phyloP scores from a whole-genome alignment of 2,329 filamentous ascomycete genomes.

The Talaromyces sp. region DNA sequence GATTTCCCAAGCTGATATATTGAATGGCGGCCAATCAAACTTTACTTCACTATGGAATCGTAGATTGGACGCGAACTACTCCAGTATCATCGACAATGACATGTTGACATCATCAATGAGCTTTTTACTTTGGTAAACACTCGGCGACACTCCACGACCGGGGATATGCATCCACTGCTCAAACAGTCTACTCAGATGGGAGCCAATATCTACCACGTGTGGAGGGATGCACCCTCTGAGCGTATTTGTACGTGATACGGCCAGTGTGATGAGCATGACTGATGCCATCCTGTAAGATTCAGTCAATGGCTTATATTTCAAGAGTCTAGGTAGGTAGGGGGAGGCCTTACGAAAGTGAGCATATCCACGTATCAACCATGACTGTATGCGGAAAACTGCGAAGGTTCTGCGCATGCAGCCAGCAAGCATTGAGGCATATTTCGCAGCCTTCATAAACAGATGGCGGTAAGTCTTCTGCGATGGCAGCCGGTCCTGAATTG shows the following conservation, averaged over 20 bases:
- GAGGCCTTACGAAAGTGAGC: constrained; percentile 48
- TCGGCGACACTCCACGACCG: constrained; percentile 43
- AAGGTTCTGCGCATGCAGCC: constrained; percentile 50
- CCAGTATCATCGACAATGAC: not conserved
- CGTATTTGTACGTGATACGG: not conserved
- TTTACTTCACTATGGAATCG: not conserved
- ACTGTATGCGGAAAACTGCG: constrained; percentile 50
- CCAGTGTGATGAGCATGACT: not conserved
- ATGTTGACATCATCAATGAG: constrained; percentile 39
- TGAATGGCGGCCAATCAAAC: not conserved
- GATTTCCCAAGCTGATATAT: not conserved
- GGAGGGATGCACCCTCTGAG: constrained; percentile 39
- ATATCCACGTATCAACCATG: constrained; percentile 55
- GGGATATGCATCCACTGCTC: constrained; percentile 43
- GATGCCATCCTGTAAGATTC: not conserved
- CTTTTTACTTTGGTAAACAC: constrained; percentile 47
- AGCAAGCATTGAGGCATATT: constrained; percentile 47
- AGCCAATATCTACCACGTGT: constrained; percentile 40
- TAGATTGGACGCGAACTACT: not conserved
- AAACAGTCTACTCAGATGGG: constrained; percentile 42
- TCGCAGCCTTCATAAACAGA: constrained; percentile 44
- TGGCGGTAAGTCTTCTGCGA: constrained; percentile 25
- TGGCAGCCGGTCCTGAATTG: constrained; percentile 11
- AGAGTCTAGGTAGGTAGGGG: constrained; percentile 18
- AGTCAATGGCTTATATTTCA: not conserved